Evolutionary conservation across 306 rosid species (phyloP), one percentile per base, ranked within the genome.

Genomic region (Cicer bijugum): DNA sequence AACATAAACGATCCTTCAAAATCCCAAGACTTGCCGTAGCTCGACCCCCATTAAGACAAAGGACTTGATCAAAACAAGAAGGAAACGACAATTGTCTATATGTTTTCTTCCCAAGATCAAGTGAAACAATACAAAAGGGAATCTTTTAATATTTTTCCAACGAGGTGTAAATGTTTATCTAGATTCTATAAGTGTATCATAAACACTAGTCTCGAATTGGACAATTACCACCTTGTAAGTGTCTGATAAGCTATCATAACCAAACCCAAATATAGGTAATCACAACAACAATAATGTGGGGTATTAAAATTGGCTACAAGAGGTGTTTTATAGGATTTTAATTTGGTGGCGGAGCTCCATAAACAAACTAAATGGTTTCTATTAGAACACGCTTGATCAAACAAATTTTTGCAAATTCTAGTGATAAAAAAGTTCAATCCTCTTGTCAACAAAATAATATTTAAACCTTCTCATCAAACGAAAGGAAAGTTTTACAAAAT

Each of bases 401-500:
- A 28, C 35, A 28, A 28, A 23, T 23, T 23, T 23, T 23, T 23
- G 33, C 33, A 23, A 23, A 28, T 28, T 28, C 5, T 28, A 28
- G 35, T 3, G 35, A 3, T 28, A 28, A 28, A 28, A 28, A 28
- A 28, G 33, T 28, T 28, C 33, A 28, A 28, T 28, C 33, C 33
- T 28, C 33, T 28, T 28, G 33, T 28, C 33, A 2, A 28, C 3
- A 3, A 28, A 28, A 28, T 28, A 28, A 28, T 40, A 40, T 42
- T 42, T 42, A 42, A 42, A 6, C 45, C 8, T 6, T 42, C 8
- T 6, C 2, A 4, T 3, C 35, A 28, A 28, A 28, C 35, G 45
- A 42, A 40, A 70, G 5, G 10, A n/a, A 12, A 71, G 42, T 39
- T 17, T 71, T 56, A 43, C 76, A 56, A 56, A 57, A 72, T 12